Evolutionary conservation across 2,329 filamentous ascomycete genomes (phyloP).

Genomic region (Hirsutella minnesotensis): DNA sequence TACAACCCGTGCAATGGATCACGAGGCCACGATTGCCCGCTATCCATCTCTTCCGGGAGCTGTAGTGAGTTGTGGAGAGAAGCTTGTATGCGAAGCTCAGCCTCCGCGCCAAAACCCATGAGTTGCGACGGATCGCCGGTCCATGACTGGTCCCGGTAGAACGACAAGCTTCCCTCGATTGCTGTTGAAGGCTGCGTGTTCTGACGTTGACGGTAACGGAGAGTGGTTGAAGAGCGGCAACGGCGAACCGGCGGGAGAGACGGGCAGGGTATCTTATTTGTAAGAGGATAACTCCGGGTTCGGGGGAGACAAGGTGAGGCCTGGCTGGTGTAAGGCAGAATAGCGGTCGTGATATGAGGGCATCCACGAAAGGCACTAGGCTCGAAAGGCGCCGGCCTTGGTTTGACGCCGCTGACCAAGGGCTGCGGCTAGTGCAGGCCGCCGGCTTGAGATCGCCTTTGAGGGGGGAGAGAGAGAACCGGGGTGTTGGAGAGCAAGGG

Average conservation of each 20-base stretch:
- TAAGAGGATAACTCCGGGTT: no score
- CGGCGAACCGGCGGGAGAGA: no score
- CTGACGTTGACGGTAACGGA: no score
- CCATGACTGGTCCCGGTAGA: neutral
- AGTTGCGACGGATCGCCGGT: neutral
- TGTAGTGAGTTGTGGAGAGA: no score
- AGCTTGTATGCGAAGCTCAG: neutral
- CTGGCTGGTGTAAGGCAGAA: neutral
- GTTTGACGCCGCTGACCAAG: conserved; percentile 15
- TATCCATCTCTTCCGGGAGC: neutral
- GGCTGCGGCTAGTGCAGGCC: conserved; percentile 8
- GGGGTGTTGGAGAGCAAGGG: conserved; percentile 4
- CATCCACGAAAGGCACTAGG: conserved; percentile 13
- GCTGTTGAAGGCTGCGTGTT: neutral
- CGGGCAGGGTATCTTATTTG: no score
- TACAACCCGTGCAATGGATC: neutral
- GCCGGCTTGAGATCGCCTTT: neutral
- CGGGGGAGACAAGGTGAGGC: no score
- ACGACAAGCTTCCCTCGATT: neutral
- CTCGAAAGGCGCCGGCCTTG: conserved; percentile 7
- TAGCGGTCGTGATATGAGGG: conserved; percentile 12
- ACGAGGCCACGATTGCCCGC: neutral
- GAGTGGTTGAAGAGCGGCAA: no score
- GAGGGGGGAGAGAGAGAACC: no score
- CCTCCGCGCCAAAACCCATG: neutral